These are phyloP conservation scores for Naganishia onofrii DNA, from an alignment of 768 basidiomycete genomes.

Conservation along the genomic window DNA sequence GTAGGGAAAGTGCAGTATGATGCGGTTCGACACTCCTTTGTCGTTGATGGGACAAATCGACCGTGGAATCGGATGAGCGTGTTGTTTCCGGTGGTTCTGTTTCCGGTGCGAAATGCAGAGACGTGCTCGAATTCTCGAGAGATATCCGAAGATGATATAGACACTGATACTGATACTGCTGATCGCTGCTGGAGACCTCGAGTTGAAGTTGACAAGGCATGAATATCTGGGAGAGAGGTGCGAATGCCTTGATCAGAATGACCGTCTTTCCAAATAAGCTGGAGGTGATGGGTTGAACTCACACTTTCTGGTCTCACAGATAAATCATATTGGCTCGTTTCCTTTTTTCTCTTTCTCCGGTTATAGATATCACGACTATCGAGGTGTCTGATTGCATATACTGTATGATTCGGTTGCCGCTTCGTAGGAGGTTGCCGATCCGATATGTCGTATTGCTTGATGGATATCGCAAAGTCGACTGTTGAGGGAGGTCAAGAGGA, in stretches of 20 bases:
- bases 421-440: too few relatives aligned
- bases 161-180: background rate
- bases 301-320: constrained; percentile 21
- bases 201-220: background rate
- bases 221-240: background rate
- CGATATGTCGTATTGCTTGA: background rate
- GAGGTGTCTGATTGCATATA: constrained; percentile 9
- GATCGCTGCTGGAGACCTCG: constrained; percentile 18
- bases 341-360: constrained; percentile 15
- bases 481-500: background rate
- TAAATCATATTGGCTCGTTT: constrained; percentile 9
- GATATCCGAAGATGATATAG: background rate
- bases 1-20: background rate
- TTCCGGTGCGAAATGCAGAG: background rate
- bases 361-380: background rate
- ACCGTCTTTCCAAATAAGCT: background rate
- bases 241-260: background rate
- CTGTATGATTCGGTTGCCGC: background rate
- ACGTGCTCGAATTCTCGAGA: background rate
- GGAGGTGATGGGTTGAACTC: background rate
- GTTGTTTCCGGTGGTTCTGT: background rate
- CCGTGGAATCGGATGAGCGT: background rate
- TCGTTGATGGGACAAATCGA: background rate
- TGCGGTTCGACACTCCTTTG: constrained; percentile 9
- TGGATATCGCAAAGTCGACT: background rate